Conservation (phyloP, 345 rosid genomes). For the Jatropha curcas region DNA sequence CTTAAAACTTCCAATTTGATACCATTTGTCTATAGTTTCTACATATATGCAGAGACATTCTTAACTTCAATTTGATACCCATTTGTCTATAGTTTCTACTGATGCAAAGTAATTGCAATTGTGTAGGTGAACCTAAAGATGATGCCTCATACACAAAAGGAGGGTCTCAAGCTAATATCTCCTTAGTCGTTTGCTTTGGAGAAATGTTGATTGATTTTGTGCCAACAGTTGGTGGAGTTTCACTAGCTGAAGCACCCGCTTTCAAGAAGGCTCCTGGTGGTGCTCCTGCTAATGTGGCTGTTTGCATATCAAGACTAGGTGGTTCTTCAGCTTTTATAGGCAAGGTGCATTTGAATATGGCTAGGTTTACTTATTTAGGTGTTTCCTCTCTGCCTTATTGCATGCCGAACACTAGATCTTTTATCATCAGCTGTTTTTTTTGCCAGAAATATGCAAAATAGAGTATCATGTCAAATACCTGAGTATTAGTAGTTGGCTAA, state of each 20-base stretch:
- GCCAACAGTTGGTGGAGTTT: constrained; percentile 81
- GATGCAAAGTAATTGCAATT: constrained; percentile 1
- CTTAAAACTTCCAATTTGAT: no score
- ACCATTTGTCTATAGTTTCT: no score
- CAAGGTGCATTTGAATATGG: constrained; percentile 56
- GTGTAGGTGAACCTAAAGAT: constrained; percentile 19
- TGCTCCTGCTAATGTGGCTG: constrained; percentile 99
- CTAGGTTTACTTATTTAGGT: not conserved
- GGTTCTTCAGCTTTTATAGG: constrained; percentile 96
- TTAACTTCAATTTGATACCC: not conserved
- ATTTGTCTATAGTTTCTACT: not conserved
- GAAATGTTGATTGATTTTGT: constrained; percentile 97
- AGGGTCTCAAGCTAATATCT: constrained; percentile 9
- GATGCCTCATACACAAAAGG: constrained; percentile 8
- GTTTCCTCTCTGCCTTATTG: not conserved
- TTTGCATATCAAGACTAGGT: constrained; percentile 81
- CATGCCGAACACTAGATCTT: not conserved
- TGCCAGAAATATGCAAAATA: not conserved
- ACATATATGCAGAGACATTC: no score
- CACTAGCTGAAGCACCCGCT: constrained; percentile 93
- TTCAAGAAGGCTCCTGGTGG: constrained; percentile 98
- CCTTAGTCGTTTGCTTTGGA: constrained; percentile 82
- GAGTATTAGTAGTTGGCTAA: not conserved
- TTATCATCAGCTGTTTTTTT: not conserved
- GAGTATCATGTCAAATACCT: not conserved